Percentiles rank a stretch among this genome's conserved stretches.
Conservation (phyloP, 306 rosid species). For the Quercus engelmannii region DNA sequence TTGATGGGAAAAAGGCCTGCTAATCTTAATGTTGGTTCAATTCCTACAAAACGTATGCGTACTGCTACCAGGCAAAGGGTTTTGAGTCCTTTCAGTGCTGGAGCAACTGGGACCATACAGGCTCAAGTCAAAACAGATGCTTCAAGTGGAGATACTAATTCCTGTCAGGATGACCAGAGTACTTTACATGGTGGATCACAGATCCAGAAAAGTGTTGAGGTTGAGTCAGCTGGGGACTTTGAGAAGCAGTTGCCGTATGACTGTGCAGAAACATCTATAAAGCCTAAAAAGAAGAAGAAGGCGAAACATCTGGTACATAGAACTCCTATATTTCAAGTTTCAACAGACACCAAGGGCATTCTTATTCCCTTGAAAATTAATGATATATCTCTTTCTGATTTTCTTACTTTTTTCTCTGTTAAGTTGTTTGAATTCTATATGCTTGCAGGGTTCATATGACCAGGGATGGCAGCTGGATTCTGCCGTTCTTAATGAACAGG, state of each 20-base stretch:
- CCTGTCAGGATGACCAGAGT: conserved; percentile 97
- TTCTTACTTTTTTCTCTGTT: conserved; percentile 10
- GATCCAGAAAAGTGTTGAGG: conserved; percentile 85
- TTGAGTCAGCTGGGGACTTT: conserved; percentile 83
- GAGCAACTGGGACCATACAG: conserved; percentile 53
- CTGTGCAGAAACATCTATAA: conserved; percentile 84
- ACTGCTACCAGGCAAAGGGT: conserved; percentile 93
- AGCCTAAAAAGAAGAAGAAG: conserved; percentile 89
- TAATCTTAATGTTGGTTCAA: conserved; percentile 69
- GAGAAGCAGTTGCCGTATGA: conserved; percentile 76
- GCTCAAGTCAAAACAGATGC: conserved; percentile 84
- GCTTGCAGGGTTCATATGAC: conserved; percentile 74
- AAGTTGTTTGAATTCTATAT: conserved; percentile 29
- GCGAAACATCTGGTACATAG: conserved; percentile 72
- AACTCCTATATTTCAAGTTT: conserved; percentile 5
- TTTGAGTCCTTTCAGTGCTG: conserved; percentile 62
- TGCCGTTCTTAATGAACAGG: conserved; percentile 64
- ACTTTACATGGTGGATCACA: conserved; percentile 72
- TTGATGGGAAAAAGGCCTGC: conserved; percentile 70
- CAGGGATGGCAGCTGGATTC: conserved; percentile 92
- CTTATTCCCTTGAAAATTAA: conserved; percentile 4
- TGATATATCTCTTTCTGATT: conserved; percentile 8
- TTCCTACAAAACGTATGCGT: conserved; percentile 84
- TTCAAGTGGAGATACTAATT: conserved; percentile 97
- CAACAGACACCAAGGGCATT: neutral